Base-by-base conservation (phyloP, 164 flowering plant genomes). In the Saururus chinensis region DNA sequence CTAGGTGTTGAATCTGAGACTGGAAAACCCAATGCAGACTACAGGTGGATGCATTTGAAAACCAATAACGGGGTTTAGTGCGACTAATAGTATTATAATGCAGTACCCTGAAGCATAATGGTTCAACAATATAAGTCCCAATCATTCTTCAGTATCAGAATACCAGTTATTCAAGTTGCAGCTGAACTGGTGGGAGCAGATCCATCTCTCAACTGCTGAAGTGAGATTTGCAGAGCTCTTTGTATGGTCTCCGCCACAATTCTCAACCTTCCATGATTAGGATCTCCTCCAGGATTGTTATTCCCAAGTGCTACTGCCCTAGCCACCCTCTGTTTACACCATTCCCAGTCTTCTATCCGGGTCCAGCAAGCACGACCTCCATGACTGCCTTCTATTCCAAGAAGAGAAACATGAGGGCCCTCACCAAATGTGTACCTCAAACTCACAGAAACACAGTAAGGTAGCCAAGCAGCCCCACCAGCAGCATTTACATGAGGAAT, bases 391-490 rank as follows among this genome's bases (percentile, higher is more conserved):
- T 88, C 97, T 89, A 95, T 88, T 37, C 88, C 85, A 54, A 88
- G 74, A 72, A 91, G 86, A 35, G 84, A 72, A 48, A 95, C 86
- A 66, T 40, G 80, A 7, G 82, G 80, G 57, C 65, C 83, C 56
- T 95, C 97, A 21, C 89, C 87, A 72, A 95, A 95, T 19, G 80
- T 77, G 64, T 91, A 95, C 72, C 92, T 83, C 69, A 95, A 70
- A 73, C 92, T 87, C 68, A 91, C 93, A 23, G 89, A 90, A 45
- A 88, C 95, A 76, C 97, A 95, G 58, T 95, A 84, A 0, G 99
- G 99, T 74, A 95, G 74, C 99, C 99, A 95, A 23, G 99, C 95
- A 56, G 99, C 96, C 53, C 99, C 99, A 52, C 99, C 99, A 37
- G 97, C 93, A 56, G 99, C 89, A 71, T 87, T 91, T 35, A 91